These are phyloP conservation scores for Saccharomycopsis babjevae DNA, from an alignment of 805 yeast species.

Conservation along the genomic window DNA sequence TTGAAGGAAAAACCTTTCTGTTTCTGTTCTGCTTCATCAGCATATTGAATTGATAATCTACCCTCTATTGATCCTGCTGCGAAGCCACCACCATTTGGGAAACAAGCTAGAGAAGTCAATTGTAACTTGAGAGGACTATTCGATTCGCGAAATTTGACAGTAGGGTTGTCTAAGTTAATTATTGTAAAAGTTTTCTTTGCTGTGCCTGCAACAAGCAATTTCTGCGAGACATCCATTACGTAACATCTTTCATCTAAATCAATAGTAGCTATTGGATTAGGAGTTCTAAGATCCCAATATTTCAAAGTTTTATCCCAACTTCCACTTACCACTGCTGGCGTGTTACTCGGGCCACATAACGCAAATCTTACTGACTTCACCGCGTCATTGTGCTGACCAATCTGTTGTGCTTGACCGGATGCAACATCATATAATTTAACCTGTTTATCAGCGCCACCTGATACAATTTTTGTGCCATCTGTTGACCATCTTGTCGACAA, in stretches of 20 bases:
- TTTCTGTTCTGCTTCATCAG: conserved; percentile 70
- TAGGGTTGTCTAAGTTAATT: conserved; percentile 76
- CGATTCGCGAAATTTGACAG: conserved; percentile 60
- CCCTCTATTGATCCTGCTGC: conserved; percentile 94
- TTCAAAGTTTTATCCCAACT: conserved; percentile 94
- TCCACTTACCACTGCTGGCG: conserved; percentile 74
- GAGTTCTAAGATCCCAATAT: conserved; percentile 91
- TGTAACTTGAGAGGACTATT: conserved; percentile 83
- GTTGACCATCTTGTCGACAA: conserved; percentile 68
- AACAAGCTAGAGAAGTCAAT: conserved; percentile 73
- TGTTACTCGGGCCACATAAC: conserved; percentile 74
- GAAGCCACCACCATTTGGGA: conserved; percentile 85
- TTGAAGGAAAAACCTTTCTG: conserved; percentile 78
- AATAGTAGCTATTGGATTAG: conserved; percentile 71
- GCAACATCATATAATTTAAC: conserved; percentile 76
- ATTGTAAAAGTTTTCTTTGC: conserved; percentile 79
- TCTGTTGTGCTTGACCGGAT: conserved; percentile 70
- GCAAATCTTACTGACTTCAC: conserved; percentile 69
- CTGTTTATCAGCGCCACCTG: conserved; percentile 87
- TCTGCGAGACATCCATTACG: conserved; percentile 74
- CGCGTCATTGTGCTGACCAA: conserved; percentile 79
- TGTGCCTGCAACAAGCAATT: conserved; percentile 82
- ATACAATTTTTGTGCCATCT: conserved; percentile 80
- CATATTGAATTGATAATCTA: conserved; percentile 87
- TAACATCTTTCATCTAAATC: conserved; percentile 85